Conservation (phyloP, 2,329 filamentous ascomycete genomes). For the Exophiala mesophila region DNA sequence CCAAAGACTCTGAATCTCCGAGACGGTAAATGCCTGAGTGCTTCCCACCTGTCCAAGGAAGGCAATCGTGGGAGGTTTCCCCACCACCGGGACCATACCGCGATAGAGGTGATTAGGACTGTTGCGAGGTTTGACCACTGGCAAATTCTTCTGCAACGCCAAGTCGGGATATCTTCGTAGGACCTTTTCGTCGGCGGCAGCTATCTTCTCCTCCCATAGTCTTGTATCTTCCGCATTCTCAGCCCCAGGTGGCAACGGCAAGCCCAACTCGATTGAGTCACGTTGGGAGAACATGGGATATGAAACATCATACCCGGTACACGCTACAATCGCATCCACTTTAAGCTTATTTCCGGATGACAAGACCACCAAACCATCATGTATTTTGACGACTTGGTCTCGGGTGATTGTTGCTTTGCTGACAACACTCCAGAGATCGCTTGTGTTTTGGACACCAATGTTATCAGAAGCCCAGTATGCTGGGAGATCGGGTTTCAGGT, state of each 20-base stretch:
- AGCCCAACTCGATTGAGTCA: not conserved
- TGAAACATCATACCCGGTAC: not conserved
- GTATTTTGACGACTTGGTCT: not conserved
- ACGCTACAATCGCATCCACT: not conserved
- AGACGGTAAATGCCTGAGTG: not conserved
- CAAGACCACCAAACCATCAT: not conserved
- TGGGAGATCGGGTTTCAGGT: not conserved
- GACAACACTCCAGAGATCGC: not conserved
- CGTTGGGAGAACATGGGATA: not conserved
- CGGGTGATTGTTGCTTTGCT: not conserved
- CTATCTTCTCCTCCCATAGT: not conserved
- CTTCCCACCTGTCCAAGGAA: not conserved
- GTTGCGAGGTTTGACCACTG: not conserved
- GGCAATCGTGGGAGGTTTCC: not conserved
- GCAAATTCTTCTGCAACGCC: not conserved
- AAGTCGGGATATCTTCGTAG: not conserved
- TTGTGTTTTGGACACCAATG: not conserved
- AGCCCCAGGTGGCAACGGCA: not conserved
- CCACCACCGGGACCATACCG: not conserved
- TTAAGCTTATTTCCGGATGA: not conserved
- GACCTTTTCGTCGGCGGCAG: not conserved
- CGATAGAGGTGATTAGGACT: not conserved
- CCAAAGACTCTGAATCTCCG: not conserved
- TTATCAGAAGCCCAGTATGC: not conserved
- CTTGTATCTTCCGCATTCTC: not conserved